phyloP scores from a whole-genome alignment of 169 alveolate genomes.

The Plasmodium blacklocki region DNA sequence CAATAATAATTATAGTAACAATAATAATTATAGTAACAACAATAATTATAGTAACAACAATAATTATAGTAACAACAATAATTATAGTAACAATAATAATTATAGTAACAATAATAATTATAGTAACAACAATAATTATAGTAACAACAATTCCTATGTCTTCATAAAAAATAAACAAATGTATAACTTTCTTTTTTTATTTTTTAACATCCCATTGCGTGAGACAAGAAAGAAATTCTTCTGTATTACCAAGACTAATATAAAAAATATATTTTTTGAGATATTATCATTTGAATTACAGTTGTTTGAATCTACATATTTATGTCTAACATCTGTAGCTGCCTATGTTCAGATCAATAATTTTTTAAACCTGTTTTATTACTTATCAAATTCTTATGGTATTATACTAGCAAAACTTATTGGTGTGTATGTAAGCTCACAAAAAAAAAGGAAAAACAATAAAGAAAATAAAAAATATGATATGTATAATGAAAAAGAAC shows the following conservation, averaged over 20 bases:
- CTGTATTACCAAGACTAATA: conserved; percentile 14
- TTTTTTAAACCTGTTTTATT: conserved; percentile 13
- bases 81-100: not conserved
- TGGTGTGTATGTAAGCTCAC: conserved; percentile 13
- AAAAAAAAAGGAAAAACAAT: not conserved
- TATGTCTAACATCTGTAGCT: conserved; percentile 29
- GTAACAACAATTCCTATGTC: not conserved
- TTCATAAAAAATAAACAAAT: not conserved
- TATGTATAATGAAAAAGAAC: too few relatives aligned
- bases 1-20: not conserved
- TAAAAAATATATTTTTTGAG: conserved; percentile 45
- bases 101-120: not conserved
- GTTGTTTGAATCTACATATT: conserved; percentile 36
- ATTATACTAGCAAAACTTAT: conserved; percentile 16
- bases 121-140: not conserved
- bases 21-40: not conserved
- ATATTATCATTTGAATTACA: conserved; percentile 28
- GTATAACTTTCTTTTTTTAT: conserved; percentile 2
- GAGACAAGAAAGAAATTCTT: not conserved
- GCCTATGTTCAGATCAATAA: conserved; percentile 20
- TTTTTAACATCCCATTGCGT: conserved; percentile 21
- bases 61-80: not conserved
- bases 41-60: not conserved
- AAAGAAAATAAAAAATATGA: too few relatives aligned
- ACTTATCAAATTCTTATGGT: conserved; percentile 44